Percentiles rank a stretch among this genome's conserved stretches.
These are phyloP conservation scores for Trypanosoma congolense DNA, from an alignment of 208 protist genomes.

Conservation along the genomic window DNA sequence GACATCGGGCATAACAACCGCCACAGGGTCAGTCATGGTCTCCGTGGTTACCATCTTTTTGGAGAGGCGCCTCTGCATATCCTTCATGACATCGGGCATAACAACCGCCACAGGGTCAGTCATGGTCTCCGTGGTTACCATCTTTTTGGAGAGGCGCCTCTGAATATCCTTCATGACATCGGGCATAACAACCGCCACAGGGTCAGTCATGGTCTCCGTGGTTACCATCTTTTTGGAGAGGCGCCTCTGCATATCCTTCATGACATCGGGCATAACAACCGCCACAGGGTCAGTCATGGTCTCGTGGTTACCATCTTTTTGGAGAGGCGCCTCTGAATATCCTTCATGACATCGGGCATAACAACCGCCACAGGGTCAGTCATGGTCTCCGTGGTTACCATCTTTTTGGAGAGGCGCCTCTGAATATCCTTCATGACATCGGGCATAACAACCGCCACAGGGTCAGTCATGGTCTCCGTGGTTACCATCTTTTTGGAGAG, in stretches of 20 bases:
- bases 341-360: background rate
- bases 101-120: background rate
- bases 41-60: background rate
- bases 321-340: background rate
- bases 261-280: background rate
- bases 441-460: background rate
- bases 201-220: background rate
- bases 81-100: background rate
- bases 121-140: background rate
- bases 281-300: background rate
- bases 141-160: background rate
- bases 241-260: background rate
- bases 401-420: background rate
- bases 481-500: background rate
- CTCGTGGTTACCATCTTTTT: background rate
- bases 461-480: constrained; percentile 1
- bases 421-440: background rate
- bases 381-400: background rate
- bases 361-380: constrained; percentile 4
- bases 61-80: background rate
- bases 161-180: background rate
- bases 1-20: background rate
- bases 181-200: background rate
- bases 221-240: background rate
- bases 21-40: background rate